Conservation (phyloP, 139 green algal species). For the Chlorella sp. region DNA sequence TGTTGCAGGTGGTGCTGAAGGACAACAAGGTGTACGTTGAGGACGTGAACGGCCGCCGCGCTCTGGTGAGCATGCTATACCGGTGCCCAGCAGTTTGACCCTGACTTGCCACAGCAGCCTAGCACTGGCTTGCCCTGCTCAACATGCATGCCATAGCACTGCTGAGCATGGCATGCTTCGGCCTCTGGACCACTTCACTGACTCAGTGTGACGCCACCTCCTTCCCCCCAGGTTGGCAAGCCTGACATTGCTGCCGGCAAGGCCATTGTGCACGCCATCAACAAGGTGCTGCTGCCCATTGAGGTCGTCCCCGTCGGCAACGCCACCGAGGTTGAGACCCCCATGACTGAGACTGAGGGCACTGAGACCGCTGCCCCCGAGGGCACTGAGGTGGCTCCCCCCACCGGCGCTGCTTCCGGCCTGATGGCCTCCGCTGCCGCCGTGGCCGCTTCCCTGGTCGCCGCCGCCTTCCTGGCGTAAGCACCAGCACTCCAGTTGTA, state of each 20-base stretch:
- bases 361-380: too few species aligned
- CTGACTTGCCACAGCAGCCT: too few species aligned
- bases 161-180: too few species aligned
- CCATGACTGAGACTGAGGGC: too few species aligned
- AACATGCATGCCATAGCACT: too few species aligned
- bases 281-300: constrained; percentile 1
- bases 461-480: constrained; percentile 7
- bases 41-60: not conserved
- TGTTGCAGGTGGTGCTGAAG: not conserved
- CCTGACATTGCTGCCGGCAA: not conserved
- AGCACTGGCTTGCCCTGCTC: too few species aligned
- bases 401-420: not conserved
- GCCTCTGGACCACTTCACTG: too few species aligned
- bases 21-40: not conserved
- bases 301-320: not conserved
- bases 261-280: not conserved
- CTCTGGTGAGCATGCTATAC: too few species aligned
- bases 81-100: too few species aligned
- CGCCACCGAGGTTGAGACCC: not conserved
- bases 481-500: not conserved
- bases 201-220: too few species aligned
- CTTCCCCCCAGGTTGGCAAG: not conserved
- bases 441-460: constrained; percentile 1
- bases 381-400: too few species aligned
- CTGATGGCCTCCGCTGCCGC: not conserved